Base-by-base conservation (phyloP, 2,329 filamentous ascomycete species). In the Neurospora sp. region DNA sequence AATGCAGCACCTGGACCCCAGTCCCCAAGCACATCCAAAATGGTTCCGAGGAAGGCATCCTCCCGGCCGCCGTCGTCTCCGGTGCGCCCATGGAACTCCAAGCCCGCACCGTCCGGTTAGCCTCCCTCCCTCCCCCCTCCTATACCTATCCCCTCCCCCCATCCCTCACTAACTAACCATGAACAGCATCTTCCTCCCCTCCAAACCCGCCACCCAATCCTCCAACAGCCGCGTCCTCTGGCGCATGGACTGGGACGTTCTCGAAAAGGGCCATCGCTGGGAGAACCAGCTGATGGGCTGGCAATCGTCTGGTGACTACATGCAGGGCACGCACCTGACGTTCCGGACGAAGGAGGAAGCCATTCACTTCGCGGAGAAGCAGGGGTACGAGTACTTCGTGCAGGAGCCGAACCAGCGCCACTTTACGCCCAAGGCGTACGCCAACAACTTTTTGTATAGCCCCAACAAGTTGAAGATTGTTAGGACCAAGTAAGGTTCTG, bases 201-300 rank as follows among this genome's bases (percentile, higher is more conserved):
- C 92, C 70, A 99, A 99, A 83, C 89, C 96, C n/a, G 95, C 96
- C 42, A 97, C 95, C 62, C 96, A 99, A 82, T 98, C 95, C 40
- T 95, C 96, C 73, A 87, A 89, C 76, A 89, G 92, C 79, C 88
- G 91, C 78, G 52, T 62, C 23, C 13, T 33, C 3, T 99, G 96
- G 96, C 91, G 94, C 68, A 96, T 99, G 93, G 96, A 99, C 81
- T 99, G 96, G 96, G 96, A 99, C 80, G 89, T 97, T 67, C 86
- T 98, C 39, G 82, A 86, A 76, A 97, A 96, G 84, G 96, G 96
- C 72, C 93, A 97, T 82, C 89, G 96, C 76, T 99, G 96, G 96
- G 96, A 99, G 85, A 99, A 99, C 83, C 93, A 91, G 66, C 83
- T 99, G 80, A 99, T 99, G 89, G 96, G 96, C 72, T 99, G 96